Evolutionary conservation across 441 rosid species (phyloP).

Genomic region (Erodium moschatum): DNA sequence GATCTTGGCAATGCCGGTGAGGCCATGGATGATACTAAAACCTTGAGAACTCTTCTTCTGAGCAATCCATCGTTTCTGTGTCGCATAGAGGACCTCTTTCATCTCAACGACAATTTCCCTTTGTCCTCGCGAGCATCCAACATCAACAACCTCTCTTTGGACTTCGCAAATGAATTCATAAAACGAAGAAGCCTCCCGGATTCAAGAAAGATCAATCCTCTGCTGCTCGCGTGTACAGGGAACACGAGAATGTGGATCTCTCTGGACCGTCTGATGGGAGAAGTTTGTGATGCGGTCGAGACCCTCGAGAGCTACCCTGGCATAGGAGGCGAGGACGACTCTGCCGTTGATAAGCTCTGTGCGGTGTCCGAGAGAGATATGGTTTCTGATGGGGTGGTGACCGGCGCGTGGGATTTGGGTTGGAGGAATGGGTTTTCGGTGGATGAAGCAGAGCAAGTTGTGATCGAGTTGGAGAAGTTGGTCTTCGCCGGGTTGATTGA

Average conservation of each 20-base stretch:
- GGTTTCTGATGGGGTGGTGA: constrained; percentile 35
- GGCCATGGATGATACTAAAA: too few relatives aligned
- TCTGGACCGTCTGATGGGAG: constrained; percentile 46
- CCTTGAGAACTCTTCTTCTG: constrained; percentile 37
- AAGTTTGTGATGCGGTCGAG: constrained; percentile 43
- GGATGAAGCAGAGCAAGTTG: constrained; percentile 45
- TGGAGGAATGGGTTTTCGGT: constrained; percentile 55
- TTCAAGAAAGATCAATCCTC: constrained; percentile 25
- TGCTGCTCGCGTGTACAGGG: constrained; percentile 17
- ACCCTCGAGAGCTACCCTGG: constrained; percentile 35
- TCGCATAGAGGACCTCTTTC: constrained; percentile 40
- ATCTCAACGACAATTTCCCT: constrained; percentile 26
- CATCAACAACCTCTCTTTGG: constrained; percentile 27
- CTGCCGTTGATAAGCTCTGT: constrained; percentile 22
- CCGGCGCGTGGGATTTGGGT: constrained; percentile 68
- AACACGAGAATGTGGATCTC: constrained; percentile 26
- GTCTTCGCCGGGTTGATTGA: constrained; percentile 44
- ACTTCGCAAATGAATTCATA: constrained; percentile 49
- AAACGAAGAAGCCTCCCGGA: constrained; percentile 39
- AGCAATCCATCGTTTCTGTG: constrained; percentile 38
- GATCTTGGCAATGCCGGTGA: background rate
- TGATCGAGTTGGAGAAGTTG: constrained; percentile 47
- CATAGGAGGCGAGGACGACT: constrained; percentile 7
- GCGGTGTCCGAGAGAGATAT: constrained; percentile 52
- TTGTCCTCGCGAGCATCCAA: constrained; percentile 17